phyloP scores from a whole-genome alignment of 352 stramenopile species.

The Globisporangium sylvaticum region DNA sequence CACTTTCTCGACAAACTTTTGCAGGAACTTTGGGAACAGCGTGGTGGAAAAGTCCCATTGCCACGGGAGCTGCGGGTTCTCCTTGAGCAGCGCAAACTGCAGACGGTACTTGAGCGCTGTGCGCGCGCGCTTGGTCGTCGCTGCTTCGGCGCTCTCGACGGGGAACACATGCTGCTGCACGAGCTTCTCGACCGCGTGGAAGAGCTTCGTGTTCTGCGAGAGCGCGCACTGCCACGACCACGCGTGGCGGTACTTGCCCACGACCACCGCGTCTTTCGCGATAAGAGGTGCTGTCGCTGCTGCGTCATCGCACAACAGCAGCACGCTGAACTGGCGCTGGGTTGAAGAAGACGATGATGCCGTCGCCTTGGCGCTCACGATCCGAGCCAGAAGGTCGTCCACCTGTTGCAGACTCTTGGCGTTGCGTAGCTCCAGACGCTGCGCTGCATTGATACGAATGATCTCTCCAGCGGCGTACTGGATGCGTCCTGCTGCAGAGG shows the following conservation, averaged over 20 bases:
- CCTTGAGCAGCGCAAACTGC: conserved; percentile 67
- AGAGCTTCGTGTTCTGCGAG: conserved; percentile 21
- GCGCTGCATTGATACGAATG: background rate
- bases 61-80: conserved; percentile 37
- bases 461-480: background rate
- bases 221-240: conserved; percentile 40
- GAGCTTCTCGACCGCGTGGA: conserved; percentile 34
- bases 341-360: background rate
- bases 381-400: conserved; percentile 26
- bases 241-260: conserved; percentile 67
- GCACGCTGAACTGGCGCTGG: conserved; percentile 26
- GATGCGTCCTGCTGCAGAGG: conserved; percentile 4
- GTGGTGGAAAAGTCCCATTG: conserved; percentile 33
- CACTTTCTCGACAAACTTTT: conserved; percentile 45
- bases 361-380: conserved; percentile 18
- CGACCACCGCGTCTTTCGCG: conserved; percentile 23
- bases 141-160: background rate
- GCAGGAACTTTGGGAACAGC: conserved; percentile 39
- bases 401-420: conserved; percentile 19
- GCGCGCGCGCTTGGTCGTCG: conserved; percentile 28
- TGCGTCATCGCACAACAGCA: conserved; percentile 38
- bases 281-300: background rate
- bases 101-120: conserved; percentile 59
- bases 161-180: conserved; percentile 40
- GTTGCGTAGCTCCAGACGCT: background rate